Base-by-base conservation (phyloP, 2,329 filamentous ascomycete genomes). In the Fusarium illudens region DNA sequence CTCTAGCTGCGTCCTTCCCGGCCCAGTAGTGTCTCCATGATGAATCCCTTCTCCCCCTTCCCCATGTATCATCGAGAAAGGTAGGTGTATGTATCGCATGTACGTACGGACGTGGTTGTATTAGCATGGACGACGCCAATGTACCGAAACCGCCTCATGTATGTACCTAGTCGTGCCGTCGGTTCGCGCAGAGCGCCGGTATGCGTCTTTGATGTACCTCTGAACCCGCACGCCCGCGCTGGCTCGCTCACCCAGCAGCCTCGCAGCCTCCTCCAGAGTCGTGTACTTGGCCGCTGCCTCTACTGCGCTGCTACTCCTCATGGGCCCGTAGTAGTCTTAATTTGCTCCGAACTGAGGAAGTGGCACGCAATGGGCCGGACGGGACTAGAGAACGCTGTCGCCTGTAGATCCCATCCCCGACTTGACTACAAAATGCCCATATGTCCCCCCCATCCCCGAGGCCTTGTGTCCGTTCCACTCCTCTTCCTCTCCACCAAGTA, bases 351-450 rank as follows among this genome's bases (percentile, higher is more conserved):
- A 52, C 29, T 46, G 55, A 58, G n/a, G 65, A 60, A 53, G 54
- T 55, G 61, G 61, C 48, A 59, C 53, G 60, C 62, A 64, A 65
- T 62, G 65, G 65, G 20, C 46, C 30, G 33, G 51, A 27, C n/a
- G 29, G 36, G 42, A 37, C 44, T 51, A 53, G 54, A 29, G 46
- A 42, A 64, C 46, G 57, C 52, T 61, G 65, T 51, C 44, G 52
- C 50, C 60, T 71, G 67, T 72, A 73, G 70, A 70, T 63, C 65
- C 48, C 60, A 57, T 67, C 50, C 64, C 57, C 62, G 52, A 66
- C 55, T 60, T 50, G 67, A 72, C 68, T 73, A 73, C 71, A 73
- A 72, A 73, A 71, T 68, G 68, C 63, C 55, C 62, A 65, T 70
- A 61, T 58, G 58, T 65, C 60, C 60, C 64, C 71, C 71, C 70